These are phyloP conservation scores for Cutaneotrichosporon spelunceum DNA, from an alignment of 1,284 basidiomycete species.

Conservation along the genomic window DNA sequence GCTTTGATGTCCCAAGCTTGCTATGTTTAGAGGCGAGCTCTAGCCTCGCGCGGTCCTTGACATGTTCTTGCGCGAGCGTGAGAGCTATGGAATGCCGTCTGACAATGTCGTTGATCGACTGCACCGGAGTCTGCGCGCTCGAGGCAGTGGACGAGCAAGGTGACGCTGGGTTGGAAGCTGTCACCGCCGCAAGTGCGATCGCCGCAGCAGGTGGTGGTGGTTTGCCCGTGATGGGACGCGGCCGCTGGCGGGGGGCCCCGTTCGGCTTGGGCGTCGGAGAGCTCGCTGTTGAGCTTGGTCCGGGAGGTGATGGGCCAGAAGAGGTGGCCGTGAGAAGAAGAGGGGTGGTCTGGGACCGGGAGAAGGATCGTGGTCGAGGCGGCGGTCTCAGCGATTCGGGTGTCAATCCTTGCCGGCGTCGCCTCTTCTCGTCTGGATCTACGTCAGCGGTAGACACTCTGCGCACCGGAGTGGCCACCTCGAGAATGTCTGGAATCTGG, in stretches of 20 bases:
- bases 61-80: slow-evolving; percentile 27
- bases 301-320: neutral
- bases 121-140: slow-evolving; percentile 10
- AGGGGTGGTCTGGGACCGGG: neutral
- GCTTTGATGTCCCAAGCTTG: neutral
- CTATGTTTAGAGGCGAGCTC: slow-evolving; percentile 13
- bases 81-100: slow-evolving; percentile 42
- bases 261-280: slow-evolving; percentile 4
- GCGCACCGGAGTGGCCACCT: slow-evolving; percentile 2
- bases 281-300: slow-evolving; percentile 1
- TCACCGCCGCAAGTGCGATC: neutral
- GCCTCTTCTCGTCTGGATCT: slow-evolving; percentile 21
- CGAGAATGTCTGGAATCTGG: slow-evolving; percentile 5
- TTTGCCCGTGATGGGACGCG: slow-evolving; percentile 4
- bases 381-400: slow-evolving; percentile 23
- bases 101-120: slow-evolving; percentile 53
- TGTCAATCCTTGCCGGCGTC: slow-evolving; percentile 19
- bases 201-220: neutral
- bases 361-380: slow-evolving; percentile 16
- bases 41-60: slow-evolving; percentile 30
- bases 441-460: slow-evolving; percentile 10
- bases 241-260: slow-evolving; percentile 6
- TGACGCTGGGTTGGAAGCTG: slow-evolving; percentile 3
- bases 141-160: slow-evolving; percentile 8
- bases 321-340: neutral